These are phyloP conservation scores for Waitea zeae DNA, from an alignment of 1,284 basidiomycete species.

Conservation along the genomic window DNA sequence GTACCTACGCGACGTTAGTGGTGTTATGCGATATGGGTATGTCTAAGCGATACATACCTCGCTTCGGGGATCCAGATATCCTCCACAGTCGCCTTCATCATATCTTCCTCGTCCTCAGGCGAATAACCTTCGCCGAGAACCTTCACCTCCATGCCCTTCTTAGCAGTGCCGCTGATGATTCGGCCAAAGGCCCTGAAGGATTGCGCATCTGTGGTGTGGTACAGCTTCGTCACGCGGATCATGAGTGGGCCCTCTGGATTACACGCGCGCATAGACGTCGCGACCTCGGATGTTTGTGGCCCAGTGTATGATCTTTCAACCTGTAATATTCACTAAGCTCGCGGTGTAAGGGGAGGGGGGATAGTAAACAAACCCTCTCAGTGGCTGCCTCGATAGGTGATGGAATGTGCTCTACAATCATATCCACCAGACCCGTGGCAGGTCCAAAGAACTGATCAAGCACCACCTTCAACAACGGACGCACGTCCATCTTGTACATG, in stretches of 20 bases:
- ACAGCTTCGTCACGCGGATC: conserved; percentile 87
- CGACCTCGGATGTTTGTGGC: conserved; percentile 66
- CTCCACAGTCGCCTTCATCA: conserved; percentile 78
- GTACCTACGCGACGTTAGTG: conserved; percentile 36
- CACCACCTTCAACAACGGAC: conserved; percentile 86
- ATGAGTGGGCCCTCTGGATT: conserved; percentile 79
- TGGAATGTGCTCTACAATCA: conserved; percentile 83
- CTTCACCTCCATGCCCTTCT: conserved; percentile 74
- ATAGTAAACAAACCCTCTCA: conserved; percentile 35
- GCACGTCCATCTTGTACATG: conserved; percentile 96
- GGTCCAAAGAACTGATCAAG: conserved; percentile 93
- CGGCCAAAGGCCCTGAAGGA: conserved; percentile 94
- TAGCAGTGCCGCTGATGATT: conserved; percentile 82
- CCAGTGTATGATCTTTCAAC: conserved; percentile 76
- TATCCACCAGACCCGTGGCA: conserved; percentile 77
- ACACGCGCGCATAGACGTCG: conserved; percentile 66
- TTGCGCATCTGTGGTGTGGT: conserved; percentile 89
- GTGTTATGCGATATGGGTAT: conserved; percentile 1
- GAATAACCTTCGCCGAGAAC: conserved; percentile 97
- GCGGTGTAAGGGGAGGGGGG: conserved; percentile 1
- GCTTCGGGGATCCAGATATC: conserved; percentile 84
- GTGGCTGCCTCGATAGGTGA: conserved; percentile 59
- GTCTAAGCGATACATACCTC: conserved; percentile 33
- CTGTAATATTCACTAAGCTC: no score
- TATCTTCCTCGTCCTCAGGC: conserved; percentile 96